Evolutionary conservation across 495 filamentous ascomycete species (phyloP), one percentile per base, ranked within the genome.

Genomic region (Pyrenula aspistea): DNA sequence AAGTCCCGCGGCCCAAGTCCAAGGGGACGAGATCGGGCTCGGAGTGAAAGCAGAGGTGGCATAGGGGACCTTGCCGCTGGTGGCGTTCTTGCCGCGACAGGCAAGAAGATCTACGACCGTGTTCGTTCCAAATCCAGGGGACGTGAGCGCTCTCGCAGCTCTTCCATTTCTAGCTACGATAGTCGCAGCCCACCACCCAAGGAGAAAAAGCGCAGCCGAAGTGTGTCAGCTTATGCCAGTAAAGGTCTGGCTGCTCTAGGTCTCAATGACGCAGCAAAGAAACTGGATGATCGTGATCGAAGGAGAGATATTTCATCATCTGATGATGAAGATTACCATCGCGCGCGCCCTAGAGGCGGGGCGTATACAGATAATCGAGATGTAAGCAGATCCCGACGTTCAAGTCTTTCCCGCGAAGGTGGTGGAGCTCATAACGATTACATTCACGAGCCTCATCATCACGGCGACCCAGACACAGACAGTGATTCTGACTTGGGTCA

Each of bases 81-180:
- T 15, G 89, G 88, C 15, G 70, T 89, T 15, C 77, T 87, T n/a
- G 86, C 88, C 22, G 75, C 90, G 24, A 88, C 83, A 2, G 89
- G 83, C 53, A 96, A 95, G 71, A 87, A 89, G 59, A 73, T 89
- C 56, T 80, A 82, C 61, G 82, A 89, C 56, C 79, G 77, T 56
- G 68, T 77, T 55, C 83, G 80, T 54, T 85, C 82, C 54, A 80
- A 82, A 60, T 90, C 86, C 25, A 75, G 80, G 47, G 70, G 67
- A 49, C 76, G 73, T n/a, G 68, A 67, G 48, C 74, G 78, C 42
- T 70, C 69, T 36, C 74, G 81, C n/a, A 52, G 67, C 63, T 31
- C 64, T 62, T 36, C 65, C 65, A 36, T 62, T 68, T 68, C 69
- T 51, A 67, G 68, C 47, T 36, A 42, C 53, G 52, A 79, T 20